phyloP scores from a whole-genome alignment of 2,329 filamentous ascomycete species.

The Xenoacremonium recifei region DNA sequence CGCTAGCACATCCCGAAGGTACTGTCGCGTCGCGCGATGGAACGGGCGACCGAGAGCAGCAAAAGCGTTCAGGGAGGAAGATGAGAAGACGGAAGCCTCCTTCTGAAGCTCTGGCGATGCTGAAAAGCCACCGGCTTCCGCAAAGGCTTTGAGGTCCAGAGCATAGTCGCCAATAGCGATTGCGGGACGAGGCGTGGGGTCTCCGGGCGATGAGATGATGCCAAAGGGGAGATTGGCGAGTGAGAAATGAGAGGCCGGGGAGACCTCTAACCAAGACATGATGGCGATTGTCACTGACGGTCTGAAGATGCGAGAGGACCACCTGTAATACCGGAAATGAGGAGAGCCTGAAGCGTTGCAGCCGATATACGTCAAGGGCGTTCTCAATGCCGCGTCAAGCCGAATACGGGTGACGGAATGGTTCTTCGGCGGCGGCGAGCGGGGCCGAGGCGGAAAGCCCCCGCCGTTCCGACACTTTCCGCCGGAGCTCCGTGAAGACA shows the following conservation, averaged over 20 bases:
- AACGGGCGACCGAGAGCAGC: slow-evolving; percentile 62
- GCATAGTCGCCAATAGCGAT: slow-evolving; percentile 72
- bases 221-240: slow-evolving; percentile 82
- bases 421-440: too few species aligned
- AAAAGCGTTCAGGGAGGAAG: slow-evolving; percentile 31
- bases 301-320: too few species aligned
- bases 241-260: background rate
- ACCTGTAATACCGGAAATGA: too few species aligned
- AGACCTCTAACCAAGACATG: slow-evolving; percentile 27
- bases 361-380: too few species aligned
- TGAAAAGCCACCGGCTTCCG: slow-evolving; percentile 41
- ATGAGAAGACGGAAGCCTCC: slow-evolving; percentile 24
- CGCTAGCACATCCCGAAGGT: slow-evolving; percentile 61
- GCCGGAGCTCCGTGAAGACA: too few species aligned
- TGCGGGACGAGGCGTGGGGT: slow-evolving; percentile 59
- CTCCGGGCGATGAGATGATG: slow-evolving; percentile 65
- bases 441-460: too few species aligned
- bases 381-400: too few species aligned
- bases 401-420: too few species aligned
- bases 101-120: slow-evolving; percentile 22
- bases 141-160: slow-evolving; percentile 66
- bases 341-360: too few species aligned
- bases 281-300: too few species aligned
- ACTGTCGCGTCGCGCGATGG: slow-evolving; percentile 66
- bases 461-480: too few species aligned